phyloP scores from a whole-genome alignment of 1,139 yeast genomes.

The Arxiozyma heterogenica region DNA sequence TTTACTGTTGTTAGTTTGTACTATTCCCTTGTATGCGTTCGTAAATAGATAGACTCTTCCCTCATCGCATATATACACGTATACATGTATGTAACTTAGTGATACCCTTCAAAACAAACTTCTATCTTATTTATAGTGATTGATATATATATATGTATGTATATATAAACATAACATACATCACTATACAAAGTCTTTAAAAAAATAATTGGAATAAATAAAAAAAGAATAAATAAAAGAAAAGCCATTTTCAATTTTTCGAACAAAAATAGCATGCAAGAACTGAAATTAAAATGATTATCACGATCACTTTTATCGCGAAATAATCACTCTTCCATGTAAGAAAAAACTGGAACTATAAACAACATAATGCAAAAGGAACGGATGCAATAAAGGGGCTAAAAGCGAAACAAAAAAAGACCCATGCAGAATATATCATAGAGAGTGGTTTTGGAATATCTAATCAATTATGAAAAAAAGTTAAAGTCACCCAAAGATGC shows the following conservation, averaged over 20 bases:
- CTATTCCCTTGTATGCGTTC: background rate
- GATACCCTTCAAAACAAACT: background rate
- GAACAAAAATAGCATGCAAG: background rate
- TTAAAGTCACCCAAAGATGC: background rate
- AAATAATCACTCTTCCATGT: too few species aligned
- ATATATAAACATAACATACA: too few species aligned
- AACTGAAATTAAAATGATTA: background rate
- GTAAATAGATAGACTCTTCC: background rate
- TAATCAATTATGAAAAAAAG: background rate
- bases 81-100: too few species aligned
- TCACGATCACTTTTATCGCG: background rate
- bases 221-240: too few species aligned
- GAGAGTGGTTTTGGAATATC: background rate
- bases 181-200: too few species aligned
- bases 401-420: too few species aligned
- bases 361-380: background rate
- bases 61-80: background rate
- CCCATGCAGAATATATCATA: background rate
- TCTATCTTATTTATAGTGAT: too few species aligned
- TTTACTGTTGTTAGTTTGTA: background rate
- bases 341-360: background rate
- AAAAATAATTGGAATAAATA: too few species aligned
- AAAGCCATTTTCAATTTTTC: background rate
- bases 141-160: too few species aligned
- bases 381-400: background rate